Base-by-base conservation (phyloP, 2,329 filamentous ascomycete genomes). In the Penicillium sp. region DNA sequence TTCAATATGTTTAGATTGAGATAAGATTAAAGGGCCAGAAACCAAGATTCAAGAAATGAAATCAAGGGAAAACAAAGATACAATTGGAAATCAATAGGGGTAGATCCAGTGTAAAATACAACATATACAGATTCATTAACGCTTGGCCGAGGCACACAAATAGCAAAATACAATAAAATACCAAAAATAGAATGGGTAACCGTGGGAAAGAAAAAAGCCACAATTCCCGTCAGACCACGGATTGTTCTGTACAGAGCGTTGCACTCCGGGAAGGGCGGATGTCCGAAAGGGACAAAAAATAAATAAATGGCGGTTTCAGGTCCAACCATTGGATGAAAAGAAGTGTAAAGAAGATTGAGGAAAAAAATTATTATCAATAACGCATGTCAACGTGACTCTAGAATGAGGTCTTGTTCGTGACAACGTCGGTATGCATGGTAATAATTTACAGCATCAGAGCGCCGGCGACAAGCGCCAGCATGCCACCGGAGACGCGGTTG, bases 381-480 rank as follows among this genome's bases (percentile, higher is more conserved):
- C 45, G 14, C 47, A 42, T 51, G 42, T 38, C 27, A 51, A 29
- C 16, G 14, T 26, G 47, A 45, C 41, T 38, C 27, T 36, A 23
- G 23, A 23, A 3, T 5, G 7, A 32, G 29, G 26, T 47, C 42
- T 32, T 16, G 41, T 38, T 26, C 18, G 26, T 29, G 26, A 46
- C 39, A 51, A 35, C 9, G 18, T 42, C 23, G 2, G 45, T 18
- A 52, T 47, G 32, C 16, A 30, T 36, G 11, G 38, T 14, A 52
- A 48, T 14, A 48, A 49, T 59, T 68, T 73, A 76, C 58, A 75
- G 44, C 48, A 74, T 52, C 30, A 71, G 55, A 27, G 63, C 65
- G 55, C 67, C 74, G 39, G 71, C 61, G 19, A 70, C 67, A 46
- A 71, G 49, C 41, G 70, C 73, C 50, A 74, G 43, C 61, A 75